Evolutionary conservation across 2,329 filamentous ascomycete genomes (phyloP), one percentile per base, ranked within the genome.

Genomic region (Paecilomyces formosus): DNA sequence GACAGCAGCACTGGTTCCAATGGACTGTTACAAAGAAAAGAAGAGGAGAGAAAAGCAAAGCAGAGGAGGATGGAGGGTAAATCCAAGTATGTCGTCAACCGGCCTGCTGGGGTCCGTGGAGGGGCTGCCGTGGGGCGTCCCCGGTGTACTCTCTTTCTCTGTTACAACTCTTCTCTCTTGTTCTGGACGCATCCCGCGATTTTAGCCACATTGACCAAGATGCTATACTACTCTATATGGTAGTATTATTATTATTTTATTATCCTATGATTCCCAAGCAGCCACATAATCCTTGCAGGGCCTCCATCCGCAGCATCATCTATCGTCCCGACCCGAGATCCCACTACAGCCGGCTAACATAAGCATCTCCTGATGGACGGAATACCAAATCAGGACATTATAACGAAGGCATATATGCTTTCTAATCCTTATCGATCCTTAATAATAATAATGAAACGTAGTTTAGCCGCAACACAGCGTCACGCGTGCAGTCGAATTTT

Each of bases 71-170:
- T 26, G 55, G 35, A 5, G 13, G 55, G 35, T 3, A 21, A 45
- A 55, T 9, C 54, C 55, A 55, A 49, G 51, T 60, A 65, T 64
- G 64, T 60, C 60, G 62, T 67, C 62, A 64, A 62, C 35, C 66
- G 67, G 67, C 63, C 57, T 63, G 62, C 62, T 68, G 67, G 59
- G 67, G 66, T 69, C 66, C 67, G 58, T 59, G 61, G 65, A 67
- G 64, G 67, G 65, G 64, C 35, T 8, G 26, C 60, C 65, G 66
- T 67, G 66, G 65, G 66, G 66, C 66, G 59, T 45, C 6, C 3
- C 39, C n/a, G 39, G 39, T 45, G 39, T n/a, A n/a, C n/a, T 39
- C 35, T n/a, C 15, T 13, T 4, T 39, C 13, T 39, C 35, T 18
- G 13, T 3, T 26, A n/a, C n/a, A n/a, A n/a, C 30, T 3, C 4